Base-by-base conservation (phyloP, 345 rosid species). In the Pistacia atlantica region DNA sequence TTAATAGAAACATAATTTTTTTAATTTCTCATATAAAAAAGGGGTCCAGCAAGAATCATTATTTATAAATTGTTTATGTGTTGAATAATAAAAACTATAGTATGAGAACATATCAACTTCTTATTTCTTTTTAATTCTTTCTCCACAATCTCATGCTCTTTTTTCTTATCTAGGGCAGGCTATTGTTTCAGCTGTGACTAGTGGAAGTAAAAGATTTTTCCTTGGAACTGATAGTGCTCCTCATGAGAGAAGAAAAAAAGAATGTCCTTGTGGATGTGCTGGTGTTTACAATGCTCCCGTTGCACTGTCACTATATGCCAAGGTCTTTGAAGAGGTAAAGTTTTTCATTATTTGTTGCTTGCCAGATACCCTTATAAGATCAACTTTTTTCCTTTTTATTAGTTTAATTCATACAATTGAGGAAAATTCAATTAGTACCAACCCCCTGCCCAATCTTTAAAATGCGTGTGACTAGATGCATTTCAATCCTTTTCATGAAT, bases 151-250 rank as follows among this genome's bases (percentile, higher is more conserved):
- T 80, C 70, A 37, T 38, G 31, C 18, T 8, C 79, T n/a, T 63
- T 66, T 71, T 48, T 64, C 10, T 65, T 42, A 17, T 84, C 33
- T 74, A 96, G 98, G 99, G 84, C 82, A 88, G 82, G 95, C 99
- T 63, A 90, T 96, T 71, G 93, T 86, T 79, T 82, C 89, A 80
- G 97, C 97, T 33, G 97, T 96, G 82, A 96, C 98, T 35, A 87
- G 99, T 74, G 98, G 98, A 72, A 93, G 88, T 79, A 92, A 85
- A 83, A 90, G 74, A 68, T 91, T 91, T 79, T 93, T 96, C 90
- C 92, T 96, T 42, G 99, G 99, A 73, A 93, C 99, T 76, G 99
- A 96, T 81, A 96, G 98, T 88, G 98, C 98, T 80, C 97, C 98
- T 60, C 99, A 96, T 79, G 99, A 96, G 80, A 85, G 83, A 78